Evolutionary conservation across 371 early-diverging fungal genomes (phyloP).

Genomic region (Gilbertella persicaria): DNA sequence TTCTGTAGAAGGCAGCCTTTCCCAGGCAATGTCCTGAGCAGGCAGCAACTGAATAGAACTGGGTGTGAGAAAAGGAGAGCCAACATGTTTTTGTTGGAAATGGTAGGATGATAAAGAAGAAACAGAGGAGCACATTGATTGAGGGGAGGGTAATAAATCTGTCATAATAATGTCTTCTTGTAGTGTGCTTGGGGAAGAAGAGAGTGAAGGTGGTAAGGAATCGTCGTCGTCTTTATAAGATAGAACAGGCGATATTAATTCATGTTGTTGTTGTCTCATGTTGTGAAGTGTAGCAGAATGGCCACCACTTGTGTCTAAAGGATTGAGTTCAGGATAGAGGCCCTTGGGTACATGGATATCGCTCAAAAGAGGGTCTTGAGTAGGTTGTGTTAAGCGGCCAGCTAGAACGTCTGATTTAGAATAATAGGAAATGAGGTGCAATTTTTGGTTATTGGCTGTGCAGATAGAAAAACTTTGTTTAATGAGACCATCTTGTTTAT

Average conservation of each 20-base stretch:
- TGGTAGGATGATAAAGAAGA: constrained; percentile 1
- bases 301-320: constrained; percentile 49
- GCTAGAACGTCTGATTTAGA: constrained; percentile 70
- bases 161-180: constrained; percentile 14
- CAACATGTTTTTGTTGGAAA: too few relatives aligned
- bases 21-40: constrained; percentile 39
- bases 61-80: background rate
- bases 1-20: constrained; percentile 43
- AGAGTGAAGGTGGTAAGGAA: constrained; percentile 16
- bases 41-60: background rate
- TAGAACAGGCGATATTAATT: constrained; percentile 4
- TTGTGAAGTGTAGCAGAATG: constrained; percentile 42
- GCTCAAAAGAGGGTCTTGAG: constrained; percentile 50
- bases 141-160: constrained; percentile 14
- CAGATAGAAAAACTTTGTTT: constrained; percentile 68
- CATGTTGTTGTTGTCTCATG: constrained; percentile 12
- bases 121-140: constrained; percentile 5
- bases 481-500: constrained; percentile 60
- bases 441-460: constrained; percentile 75
- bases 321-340: constrained; percentile 63
- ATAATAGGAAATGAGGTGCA: constrained; percentile 89
- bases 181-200: constrained; percentile 9
- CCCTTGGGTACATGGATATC: constrained; percentile 62
- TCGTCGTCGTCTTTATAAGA: constrained; percentile 4
- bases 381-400: constrained; percentile 56